Evolutionary conservation across 495 filamentous ascomycete genomes (phyloP), one percentile per base, ranked within the genome.

Genomic region (Penicillium silybi): DNA sequence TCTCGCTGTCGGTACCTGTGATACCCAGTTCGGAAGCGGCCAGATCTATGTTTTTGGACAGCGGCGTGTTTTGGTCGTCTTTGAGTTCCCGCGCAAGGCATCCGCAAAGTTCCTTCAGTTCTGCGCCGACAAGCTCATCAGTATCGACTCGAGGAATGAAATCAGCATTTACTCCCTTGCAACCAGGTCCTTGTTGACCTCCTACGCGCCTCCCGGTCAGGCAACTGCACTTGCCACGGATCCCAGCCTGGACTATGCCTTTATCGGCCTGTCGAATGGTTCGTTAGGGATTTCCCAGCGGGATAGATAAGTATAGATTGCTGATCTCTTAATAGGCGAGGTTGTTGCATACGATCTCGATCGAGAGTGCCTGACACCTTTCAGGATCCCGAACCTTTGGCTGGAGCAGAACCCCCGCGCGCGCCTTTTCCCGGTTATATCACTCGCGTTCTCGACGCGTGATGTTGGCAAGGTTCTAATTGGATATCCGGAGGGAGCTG

Each of bases 391-490:
- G 13, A 95, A 95, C 63, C 77, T 96, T 17, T 97, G 91, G 92
- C 69, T 69, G 46, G 80, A 88, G 44, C 73, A 78, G 39, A 79
- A 86, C 67, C 69, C 81, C 13, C 76, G 79, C 38, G 70, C 81
- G 18, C 73, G 78, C 34, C 58, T 80, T 8, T 74, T 71, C 13
- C 80, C 85, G 4, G 73, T 91, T 38, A 77, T 95, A n/a, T 83
- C 86, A 3, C 69, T 98, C 57, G 80, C 87, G 47, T 77, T 97
- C 47, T 93, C 96, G 56, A 91, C 95, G 3, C 80, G 90, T 53
- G 92, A 98, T 66, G 89, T 97, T 59, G 93, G 93, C n/a, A 88
- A 85, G 59, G 73, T 98, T 18, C 59, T 97, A 53, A 87, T 98
- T 45, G 91, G 86, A 9, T 98, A 97, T 62, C 78, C 79, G 1